phyloP scores from a whole-genome alignment of 2,329 filamentous ascomycete species.

The Penicillium sp. region DNA sequence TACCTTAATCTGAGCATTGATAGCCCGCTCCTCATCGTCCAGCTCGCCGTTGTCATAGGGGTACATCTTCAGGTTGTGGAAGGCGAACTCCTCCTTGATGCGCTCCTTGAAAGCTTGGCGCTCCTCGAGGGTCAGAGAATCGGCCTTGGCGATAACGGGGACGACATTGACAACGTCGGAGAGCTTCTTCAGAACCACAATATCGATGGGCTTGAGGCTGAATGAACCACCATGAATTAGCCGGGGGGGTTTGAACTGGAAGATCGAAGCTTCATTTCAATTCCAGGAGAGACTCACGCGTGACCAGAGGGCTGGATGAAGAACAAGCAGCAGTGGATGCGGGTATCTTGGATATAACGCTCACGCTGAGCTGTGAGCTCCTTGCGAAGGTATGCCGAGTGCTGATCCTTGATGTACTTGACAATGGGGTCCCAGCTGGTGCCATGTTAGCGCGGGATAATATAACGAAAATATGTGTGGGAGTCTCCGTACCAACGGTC shows the following conservation, averaged over 20 bases:
- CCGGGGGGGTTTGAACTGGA: neutral
- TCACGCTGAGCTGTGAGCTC: slow-evolving; percentile 98
- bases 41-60: slow-evolving; percentile 99
- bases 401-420: slow-evolving; percentile 99
- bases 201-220: slow-evolving; percentile 93
- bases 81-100: slow-evolving; percentile 99
- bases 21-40: slow-evolving; percentile 89
- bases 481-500: slow-evolving; percentile 70
- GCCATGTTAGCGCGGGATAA: slow-evolving; percentile 20
- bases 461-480: neutral
- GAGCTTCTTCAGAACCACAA: slow-evolving; percentile 98
- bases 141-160: slow-evolving; percentile 97
- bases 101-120: slow-evolving; percentile 95
- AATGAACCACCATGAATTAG: neutral
- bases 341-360: slow-evolving; percentile 98
- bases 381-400: slow-evolving; percentile 98
- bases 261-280: neutral
- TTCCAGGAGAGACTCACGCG: slow-evolving; percentile 53
- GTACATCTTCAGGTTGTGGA: slow-evolving; percentile 99
- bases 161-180: slow-evolving; percentile 99
- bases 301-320: slow-evolving; percentile 99
- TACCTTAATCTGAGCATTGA: slow-evolving; percentile 97
- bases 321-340: slow-evolving; percentile 99
- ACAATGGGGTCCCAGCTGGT: slow-evolving; percentile 94
- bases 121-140: slow-evolving; percentile 94